Evolutionary conservation across 2,329 filamentous ascomycete genomes (phyloP), one percentile per base, ranked within the genome.

Genomic region (Aspergillus costaricaensis): DNA sequence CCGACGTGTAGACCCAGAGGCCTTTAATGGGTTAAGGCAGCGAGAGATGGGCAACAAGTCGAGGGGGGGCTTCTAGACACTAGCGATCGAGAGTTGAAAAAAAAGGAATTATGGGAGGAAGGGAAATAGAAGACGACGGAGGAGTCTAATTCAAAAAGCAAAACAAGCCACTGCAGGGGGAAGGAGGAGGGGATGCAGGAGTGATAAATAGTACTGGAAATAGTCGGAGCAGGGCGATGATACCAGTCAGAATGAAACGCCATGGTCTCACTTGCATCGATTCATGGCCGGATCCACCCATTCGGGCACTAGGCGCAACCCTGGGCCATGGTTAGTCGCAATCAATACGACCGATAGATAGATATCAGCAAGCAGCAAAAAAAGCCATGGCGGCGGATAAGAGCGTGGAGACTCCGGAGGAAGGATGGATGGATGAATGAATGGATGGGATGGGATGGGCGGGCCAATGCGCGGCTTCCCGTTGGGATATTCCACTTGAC

Each of bases 251-350:
- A 61, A 57, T 41, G 19, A 39, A 53, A 58, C 50, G 55, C 57
- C 39, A 51, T 48, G 12, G 57, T 55, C 39, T 55, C 53, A 55
- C 53, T 32, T 55, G 41, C 53, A 50, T 41, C 6, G 43, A 49
- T 55, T 56, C 57, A 30, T 32, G 39, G 53, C 51, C 57, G 57
- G 63, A 64, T 67, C 68, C 70, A 70, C 70, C 52, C 52, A 36
- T 36, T 63, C 53, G 55, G 59, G 63, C 61, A 55, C 64, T 67
- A 68, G 60, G 65, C 25, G 41, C 30, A 63, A 51, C 27, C 44
- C 57, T 55, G 54, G 63, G 62, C 60, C 59, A 65, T 62, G 56
- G 66, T 52, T 64, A 60, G 69, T 71, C 70, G 70, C 52, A 48
- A 32, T 19, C 27, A 55, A 59, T 54, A 54, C 51, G 30, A 59